Evolutionary conservation across 2,329 filamentous ascomycete species (phyloP).

Genomic region (Proliferodiscus dingleyae): DNA sequence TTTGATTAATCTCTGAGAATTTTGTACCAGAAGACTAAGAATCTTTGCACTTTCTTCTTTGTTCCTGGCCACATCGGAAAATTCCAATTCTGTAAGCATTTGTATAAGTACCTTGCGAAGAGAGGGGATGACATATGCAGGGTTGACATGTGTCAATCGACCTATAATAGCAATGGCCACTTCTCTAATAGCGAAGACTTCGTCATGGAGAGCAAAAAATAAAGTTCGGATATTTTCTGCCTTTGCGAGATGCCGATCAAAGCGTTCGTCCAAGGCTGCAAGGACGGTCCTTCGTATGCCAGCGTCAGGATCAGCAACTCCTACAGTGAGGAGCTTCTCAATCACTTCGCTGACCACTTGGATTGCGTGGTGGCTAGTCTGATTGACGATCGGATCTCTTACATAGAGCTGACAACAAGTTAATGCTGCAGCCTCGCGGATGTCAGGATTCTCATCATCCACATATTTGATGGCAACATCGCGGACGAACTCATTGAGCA

Average conservation of each 20-base stretch:
- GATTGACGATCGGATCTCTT: slow-evolving; percentile 93
- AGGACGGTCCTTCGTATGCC: slow-evolving; percentile 87
- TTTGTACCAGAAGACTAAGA: slow-evolving; percentile 86
- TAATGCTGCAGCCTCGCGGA: slow-evolving; percentile 87
- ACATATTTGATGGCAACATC: slow-evolving; percentile 98
- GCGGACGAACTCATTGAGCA: slow-evolving; percentile 96
- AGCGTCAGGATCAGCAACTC: slow-evolving; percentile 84
- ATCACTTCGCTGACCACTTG: slow-evolving; percentile 98
- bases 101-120: slow-evolving; percentile 93
- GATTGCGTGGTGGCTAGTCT: slow-evolving; percentile 94
- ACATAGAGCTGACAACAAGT: slow-evolving; percentile 98
- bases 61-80: slow-evolving; percentile 87
- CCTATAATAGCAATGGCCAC: slow-evolving; percentile 96
- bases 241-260: slow-evolving; percentile 94
- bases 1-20: slow-evolving; percentile 88
- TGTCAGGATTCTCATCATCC: slow-evolving; percentile 90
- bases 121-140: slow-evolving; percentile 95
- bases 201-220: slow-evolving; percentile 93
- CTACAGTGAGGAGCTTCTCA: slow-evolving; percentile 90
- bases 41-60: slow-evolving; percentile 96
- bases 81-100: slow-evolving; percentile 91
- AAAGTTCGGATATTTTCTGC: slow-evolving; percentile 95
- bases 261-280: slow-evolving; percentile 83
- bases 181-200: slow-evolving; percentile 86
- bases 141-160: slow-evolving; percentile 83